Evolutionary conservation across 345 rosid species (phyloP).

Genomic region (sweet orange (Citrus sinensis)): DVS_A1.0 CM039167.1:15059501-15060000

Average conservation of each 20-base stretch:
- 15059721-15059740: too few species aligned
- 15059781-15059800: too few species aligned
- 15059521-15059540: slow-evolving; percentile 3
- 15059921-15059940: background rate
- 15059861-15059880: background rate
- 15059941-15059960: background rate
- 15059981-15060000: background rate
- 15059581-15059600: background rate
- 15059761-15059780: too few species aligned
- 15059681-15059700: too few species aligned
- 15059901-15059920: background rate
- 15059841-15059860: background rate
- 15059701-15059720: too few species aligned
- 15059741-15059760: too few species aligned
- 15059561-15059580: background rate
- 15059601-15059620: background rate
- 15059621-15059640: background rate
- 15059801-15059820: background rate
- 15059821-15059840: background rate
- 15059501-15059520: slow-evolving; percentile 4
- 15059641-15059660: background rate
- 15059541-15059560: slow-evolving; percentile 18
- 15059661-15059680: too few species aligned
- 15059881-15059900: background rate
- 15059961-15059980: background rate